A percentile compares a stretch with the other conserved stretches of the same genome.
Conservation (phyloP, 2,329 filamentous ascomycete genomes). For the Macrophomina pseudophaseolina region DNA sequence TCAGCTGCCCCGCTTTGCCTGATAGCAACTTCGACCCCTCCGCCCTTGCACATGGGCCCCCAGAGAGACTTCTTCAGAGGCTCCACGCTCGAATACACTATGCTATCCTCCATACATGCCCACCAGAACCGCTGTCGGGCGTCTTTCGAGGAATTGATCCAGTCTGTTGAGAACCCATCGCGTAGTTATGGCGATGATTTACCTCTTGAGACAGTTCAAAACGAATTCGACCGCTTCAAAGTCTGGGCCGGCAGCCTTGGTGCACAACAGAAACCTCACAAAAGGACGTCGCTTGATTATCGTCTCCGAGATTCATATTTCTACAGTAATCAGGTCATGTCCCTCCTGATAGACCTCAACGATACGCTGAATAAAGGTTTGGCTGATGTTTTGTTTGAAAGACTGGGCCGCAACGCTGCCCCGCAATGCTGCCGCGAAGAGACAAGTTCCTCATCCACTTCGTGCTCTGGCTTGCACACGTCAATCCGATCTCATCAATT, state of each 20-base stretch:
- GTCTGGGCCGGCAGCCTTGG: constrained; percentile 25
- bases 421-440: too few species aligned
- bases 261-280: background rate
- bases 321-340: background rate
- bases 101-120: background rate
- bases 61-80: too few species aligned
- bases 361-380: background rate
- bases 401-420: too few species aligned
- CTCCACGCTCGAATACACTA: background rate
- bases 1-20: too few species aligned
- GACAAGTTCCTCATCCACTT: too few species aligned
- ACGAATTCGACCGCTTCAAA: background rate
- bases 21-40: background rate
- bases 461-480: too few species aligned
- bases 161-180: background rate
- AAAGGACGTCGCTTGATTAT: background rate
- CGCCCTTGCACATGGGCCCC: too few species aligned
- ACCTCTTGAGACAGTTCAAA: background rate
- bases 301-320: background rate
- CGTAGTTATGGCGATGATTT: background rate
- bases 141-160: background rate
- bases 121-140: background rate
- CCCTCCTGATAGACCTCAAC: background rate
- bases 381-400: too few species aligned
- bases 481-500: too few species aligned